Evolutionary conservation across 2,329 filamentous ascomycete genomes (phyloP), one percentile per base, ranked within the genome.

Genomic region (Penicillium thymicola): DNA sequence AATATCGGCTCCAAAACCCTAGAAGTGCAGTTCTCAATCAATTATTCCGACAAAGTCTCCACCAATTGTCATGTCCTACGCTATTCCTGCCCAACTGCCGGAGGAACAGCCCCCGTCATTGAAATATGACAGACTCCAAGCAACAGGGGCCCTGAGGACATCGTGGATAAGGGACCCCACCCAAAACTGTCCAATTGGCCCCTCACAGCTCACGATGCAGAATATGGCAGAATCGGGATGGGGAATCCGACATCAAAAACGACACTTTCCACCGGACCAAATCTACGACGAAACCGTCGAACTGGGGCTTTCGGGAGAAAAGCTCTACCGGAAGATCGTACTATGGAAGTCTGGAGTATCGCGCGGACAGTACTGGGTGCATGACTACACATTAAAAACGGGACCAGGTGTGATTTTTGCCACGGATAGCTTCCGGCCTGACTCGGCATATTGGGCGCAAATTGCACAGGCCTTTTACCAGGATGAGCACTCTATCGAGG

Each of bases 381-480:
- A 45, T 45, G 42, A 45, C 27, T 30, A 45, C 27, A 30, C 8
- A n/a, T 45, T 45, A 14, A 28, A 30, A 30, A 45, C 42, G 14
- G 42, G 42, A 27, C 42, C 42, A 30, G 42, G 27, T 4, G 27
- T 45, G 13, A 30, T 45, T 32, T 45, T 45, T 18, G 42, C 42
- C 42, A 30, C 8, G n/a, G 42, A 45, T 45, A 45, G 42, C 42
- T 45, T 45, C 27, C 47, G 27, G 43, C 28, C 38, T 34, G 43
- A 49, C 44, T 54, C 54, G 42, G 49, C 54, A 44, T 40, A 59
- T 59, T 59, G 42, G 42, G 42, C 42, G 42, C 42, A 45, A 45
- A 45, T 45, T 10, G 42, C n/a, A 11, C 42, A 45, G 27, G 42
- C 42, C 11, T n/a, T 45, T 14, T 45, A 45, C 11, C 27, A 45